Conservation (phyloP, 2,329 filamentous ascomycete species). For the Sphaerostilbella broomeana region DNA sequence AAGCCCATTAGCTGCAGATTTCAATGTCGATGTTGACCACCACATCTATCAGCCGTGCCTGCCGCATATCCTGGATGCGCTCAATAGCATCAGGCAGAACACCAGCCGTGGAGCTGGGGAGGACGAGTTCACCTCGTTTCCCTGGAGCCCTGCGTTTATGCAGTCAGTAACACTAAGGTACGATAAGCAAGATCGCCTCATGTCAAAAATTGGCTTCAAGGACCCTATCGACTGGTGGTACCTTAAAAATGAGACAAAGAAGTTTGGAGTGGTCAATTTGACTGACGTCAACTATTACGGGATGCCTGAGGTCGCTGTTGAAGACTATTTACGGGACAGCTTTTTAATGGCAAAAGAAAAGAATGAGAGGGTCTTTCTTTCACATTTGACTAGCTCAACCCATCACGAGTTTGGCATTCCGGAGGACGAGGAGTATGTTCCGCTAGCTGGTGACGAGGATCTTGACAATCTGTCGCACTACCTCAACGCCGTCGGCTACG, state of each 20-base stretch:
- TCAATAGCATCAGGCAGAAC: slow-evolving; percentile 24
- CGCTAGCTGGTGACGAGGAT: slow-evolving; percentile 19
- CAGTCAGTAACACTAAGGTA: slow-evolving; percentile 28
- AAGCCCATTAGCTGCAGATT: slow-evolving; percentile 34
- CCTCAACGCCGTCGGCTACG: slow-evolving; percentile 26
- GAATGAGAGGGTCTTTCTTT: slow-evolving; percentile 28
- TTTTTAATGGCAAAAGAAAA: slow-evolving; percentile 24
- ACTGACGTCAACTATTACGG: slow-evolving; percentile 31
- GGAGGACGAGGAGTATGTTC: slow-evolving; percentile 9
- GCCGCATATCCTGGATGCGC: slow-evolving; percentile 30
- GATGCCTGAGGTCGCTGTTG: slow-evolving; percentile 26
- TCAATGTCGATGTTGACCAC: slow-evolving; percentile 35
- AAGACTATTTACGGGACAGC: slow-evolving; percentile 28
- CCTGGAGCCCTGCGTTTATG: slow-evolving; percentile 28
- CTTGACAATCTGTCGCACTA: slow-evolving; percentile 26
- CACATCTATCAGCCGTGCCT: slow-evolving; percentile 41
- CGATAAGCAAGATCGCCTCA: slow-evolving; percentile 28
- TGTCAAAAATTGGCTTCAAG: slow-evolving; percentile 25
- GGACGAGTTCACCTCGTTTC: slow-evolving; percentile 20
- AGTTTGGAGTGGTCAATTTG: slow-evolving; percentile 24
- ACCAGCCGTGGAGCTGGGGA: slow-evolving; percentile 10
- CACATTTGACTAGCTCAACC: slow-evolving; percentile 31
- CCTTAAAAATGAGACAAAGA: slow-evolving; percentile 23
- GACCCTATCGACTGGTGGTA: slow-evolving; percentile 24
- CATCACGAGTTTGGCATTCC: slow-evolving; percentile 28